Percentiles rank a stretch among this genome's conserved stretches.
Conservation (phyloP, 352 stramenopile species). For the Pythium grandisporangium region DNA sequence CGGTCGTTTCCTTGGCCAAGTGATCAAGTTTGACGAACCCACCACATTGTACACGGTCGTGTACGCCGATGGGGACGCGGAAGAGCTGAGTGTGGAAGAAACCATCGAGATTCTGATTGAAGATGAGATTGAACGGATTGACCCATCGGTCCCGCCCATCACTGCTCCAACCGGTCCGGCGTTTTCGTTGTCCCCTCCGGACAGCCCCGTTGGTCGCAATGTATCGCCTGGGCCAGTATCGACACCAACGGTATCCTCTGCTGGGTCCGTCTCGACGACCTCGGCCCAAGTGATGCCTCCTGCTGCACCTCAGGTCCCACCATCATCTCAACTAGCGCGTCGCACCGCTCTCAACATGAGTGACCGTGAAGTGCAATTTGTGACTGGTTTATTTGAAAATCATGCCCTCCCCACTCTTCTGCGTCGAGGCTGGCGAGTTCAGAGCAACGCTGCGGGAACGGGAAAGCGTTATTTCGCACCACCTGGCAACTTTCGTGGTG, state of each 20-base stretch:
- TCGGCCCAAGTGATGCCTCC: constrained; percentile 3
- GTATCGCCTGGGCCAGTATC: no score
- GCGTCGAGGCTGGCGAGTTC: constrained; percentile 54
- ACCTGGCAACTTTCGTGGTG: constrained; percentile 14
- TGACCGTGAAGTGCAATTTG: constrained; percentile 65
- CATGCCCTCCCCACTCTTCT: constrained; percentile 58
- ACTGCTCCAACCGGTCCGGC: constrained; percentile 9
- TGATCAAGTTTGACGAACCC: constrained; percentile 78
- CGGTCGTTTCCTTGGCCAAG: constrained; percentile 76
- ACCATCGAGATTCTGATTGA: constrained; percentile 83
- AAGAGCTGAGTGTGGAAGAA: constrained; percentile 64
- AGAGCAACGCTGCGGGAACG: constrained; percentile 20
- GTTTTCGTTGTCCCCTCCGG: not conserved
- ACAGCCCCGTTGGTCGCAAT: constrained; percentile 14
- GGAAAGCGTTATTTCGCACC: constrained; percentile 33
- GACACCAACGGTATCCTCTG: constrained; percentile 9
- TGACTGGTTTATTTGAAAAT: constrained; percentile 72
- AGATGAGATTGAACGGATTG: constrained; percentile 73
- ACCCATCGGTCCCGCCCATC: constrained; percentile 35
- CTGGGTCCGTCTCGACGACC: no score
- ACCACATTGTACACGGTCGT: constrained; percentile 68
- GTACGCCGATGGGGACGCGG: constrained; percentile 74
- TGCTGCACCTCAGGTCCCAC: not conserved
- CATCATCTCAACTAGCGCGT: not conserved
- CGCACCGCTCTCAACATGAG: constrained; percentile 36